Evolutionary conservation across 108 stramenopile genomes (phyloP), one percentile per base, ranked within the genome.

Genomic region (Cylindrotheca fusiformis): DNA sequence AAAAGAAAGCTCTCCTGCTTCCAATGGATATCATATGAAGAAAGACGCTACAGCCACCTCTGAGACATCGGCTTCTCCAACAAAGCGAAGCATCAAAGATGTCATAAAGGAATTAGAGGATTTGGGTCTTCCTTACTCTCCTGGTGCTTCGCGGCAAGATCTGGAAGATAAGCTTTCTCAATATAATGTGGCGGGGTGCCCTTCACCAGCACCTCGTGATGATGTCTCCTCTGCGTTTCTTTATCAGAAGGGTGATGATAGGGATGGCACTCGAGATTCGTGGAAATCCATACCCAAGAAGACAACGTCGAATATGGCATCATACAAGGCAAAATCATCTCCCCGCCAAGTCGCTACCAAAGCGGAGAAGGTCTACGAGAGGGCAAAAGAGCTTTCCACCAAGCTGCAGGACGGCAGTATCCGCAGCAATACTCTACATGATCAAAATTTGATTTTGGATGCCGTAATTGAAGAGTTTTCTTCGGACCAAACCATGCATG

Each of bases 401-500:
- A 27, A 32, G 3, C 31, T 55, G 10, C 24, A 55, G 26, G 4
- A 55, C 54, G 5, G 10, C 10, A 14, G 3, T 3, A 20, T 10
- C 32, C 17, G 12, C 19, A 17, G 17, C 21, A 58, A 36, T 58
- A 2, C 32, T 2, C 12, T 10, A 5, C 32, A 36, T 6, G 21
- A 32, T 14, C 22, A 27, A 8, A 21, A 27, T 4, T 36, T 58
- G n/a, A 36, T 58, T 20, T 21, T 58, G 14, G 57, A 58, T 36
- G 57, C 57, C 3, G 33, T 58, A 6, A 33, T 58, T 19, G 57
- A 58, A 58, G 57, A 32, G 14, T 19, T 36, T 19, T 20, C 30
- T 3, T 36, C 8, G 32, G 36, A 41, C 10, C n/a, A n/a, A n/a
- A 27, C 54, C 14, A 55, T 10, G 20, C 23, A 22, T 19, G 25